A percentile compares a stretch with the other conserved stretches of the same genome.
Evolutionary conservation across 768 basidiomycete species (phyloP).

Genomic region (Suillus decipiens): DNA sequence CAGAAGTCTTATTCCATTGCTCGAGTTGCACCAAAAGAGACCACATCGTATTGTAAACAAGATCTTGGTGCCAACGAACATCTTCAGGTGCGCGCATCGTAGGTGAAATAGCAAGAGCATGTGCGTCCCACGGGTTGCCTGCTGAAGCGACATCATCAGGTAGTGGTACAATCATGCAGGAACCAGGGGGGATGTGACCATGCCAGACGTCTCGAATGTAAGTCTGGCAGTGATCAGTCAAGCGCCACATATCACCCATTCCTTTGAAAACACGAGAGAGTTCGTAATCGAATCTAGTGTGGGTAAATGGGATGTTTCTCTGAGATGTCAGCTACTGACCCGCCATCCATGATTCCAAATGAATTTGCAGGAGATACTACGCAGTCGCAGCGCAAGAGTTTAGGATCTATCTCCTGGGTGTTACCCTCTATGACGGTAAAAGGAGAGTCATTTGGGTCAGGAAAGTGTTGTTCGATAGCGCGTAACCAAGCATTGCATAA

Average conservation of each 20-base stretch:
- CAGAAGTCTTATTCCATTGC: constrained; percentile 23
- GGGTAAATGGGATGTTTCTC: background rate
- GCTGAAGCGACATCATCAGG: background rate
- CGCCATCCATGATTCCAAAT: constrained; percentile 31
- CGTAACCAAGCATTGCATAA: background rate
- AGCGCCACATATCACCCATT: constrained; percentile 14
- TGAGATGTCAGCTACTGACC: constrained; percentile 16
- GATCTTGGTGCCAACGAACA: constrained; percentile 32
- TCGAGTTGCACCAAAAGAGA: constrained; percentile 27
- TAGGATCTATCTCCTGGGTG: background rate
- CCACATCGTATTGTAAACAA: constrained; percentile 39
- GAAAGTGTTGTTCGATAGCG: background rate
- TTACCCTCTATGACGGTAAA: constrained; percentile 1
- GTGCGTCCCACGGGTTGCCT: background rate
- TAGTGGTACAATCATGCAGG: constrained; percentile 24
- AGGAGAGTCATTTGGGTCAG: background rate
- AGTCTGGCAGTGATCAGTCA: constrained; percentile 23
- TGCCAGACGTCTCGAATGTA: constrained; percentile 16
- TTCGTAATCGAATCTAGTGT: constrained; percentile 22
- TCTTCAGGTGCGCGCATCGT: constrained; percentile 35
- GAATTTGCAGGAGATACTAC: constrained; percentile 33
- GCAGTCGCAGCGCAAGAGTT: constrained; percentile 19
- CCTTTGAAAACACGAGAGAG: constrained; percentile 20
- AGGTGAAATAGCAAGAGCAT: constrained; percentile 28
- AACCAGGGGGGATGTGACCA: constrained; percentile 26